Conservation (phyloP, 306 rosid genomes). For the barrel medic (Medicago truncatula) region MtrunA17r5.0-ANR NC_053045.1:821501-822000, state of each 20-base stretch:
- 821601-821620: conserved; percentile 95
- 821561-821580: conserved; percentile 79
- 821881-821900: conserved; percentile 12
- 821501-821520: conserved; percentile 36
- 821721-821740: conserved; percentile 64
- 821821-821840: conserved; percentile 41
- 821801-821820: conserved; percentile 72
- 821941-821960: conserved; percentile 20
- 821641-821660: conserved; percentile 92
- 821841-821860: background rate
- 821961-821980: conserved; percentile 18
- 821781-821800: conserved; percentile 93
- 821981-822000: conserved; percentile 30
- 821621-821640: conserved; percentile 89
- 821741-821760: conserved; percentile 59
- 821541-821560: conserved; percentile 83
- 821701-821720: conserved; percentile 59
- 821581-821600: conserved; percentile 90
- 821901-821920: conserved; percentile 2
- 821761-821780: conserved; percentile 85
- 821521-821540: conserved; percentile 75
- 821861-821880: background rate
- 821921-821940: conserved; percentile 13
- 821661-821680: conserved; percentile 83
- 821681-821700: conserved; percentile 81